Conservation (phyloP, 148 eudicot genomes). For the Vaccinium corymbosum region DNA sequence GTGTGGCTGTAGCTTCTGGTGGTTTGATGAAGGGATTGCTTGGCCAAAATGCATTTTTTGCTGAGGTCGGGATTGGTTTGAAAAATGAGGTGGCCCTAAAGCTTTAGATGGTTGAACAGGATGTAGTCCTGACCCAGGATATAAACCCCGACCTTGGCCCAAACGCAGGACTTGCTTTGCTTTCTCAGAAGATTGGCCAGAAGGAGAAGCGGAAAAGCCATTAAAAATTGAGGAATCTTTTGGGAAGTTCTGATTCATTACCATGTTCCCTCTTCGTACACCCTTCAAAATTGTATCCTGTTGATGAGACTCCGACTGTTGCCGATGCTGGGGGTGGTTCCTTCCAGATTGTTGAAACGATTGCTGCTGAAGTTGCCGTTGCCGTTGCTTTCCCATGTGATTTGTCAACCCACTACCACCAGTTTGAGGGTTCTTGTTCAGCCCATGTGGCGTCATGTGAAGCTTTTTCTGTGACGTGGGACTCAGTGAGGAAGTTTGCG, state of each 20-base stretch:
- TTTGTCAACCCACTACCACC: constrained; percentile 42
- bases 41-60: constrained; percentile 45
- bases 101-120: constrained; percentile 43
- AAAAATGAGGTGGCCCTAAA: constrained; percentile 28
- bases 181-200: constrained; percentile 57
- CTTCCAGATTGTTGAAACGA: constrained; percentile 52
- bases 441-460: constrained; percentile 48
- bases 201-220: constrained; percentile 47
- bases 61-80: constrained; percentile 42
- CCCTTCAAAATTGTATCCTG: constrained; percentile 61
- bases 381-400: constrained; percentile 61
- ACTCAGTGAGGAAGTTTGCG: constrained; percentile 47
- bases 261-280: constrained; percentile 54
- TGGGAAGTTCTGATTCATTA: constrained; percentile 48
- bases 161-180: constrained; percentile 40
- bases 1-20: constrained; percentile 41
- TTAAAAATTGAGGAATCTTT: constrained; percentile 46
- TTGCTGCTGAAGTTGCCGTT: constrained; percentile 43
- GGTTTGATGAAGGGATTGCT: constrained; percentile 36
- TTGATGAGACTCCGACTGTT: constrained; percentile 55
- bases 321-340: constrained; percentile 66
- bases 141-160: constrained; percentile 42
- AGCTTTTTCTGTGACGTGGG: constrained; percentile 55
- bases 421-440: constrained; percentile 44
- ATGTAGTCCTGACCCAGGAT: constrained; percentile 36